Evolutionary conservation across 345 rosid species (phyloP), one percentile per base, ranked within the genome.

Genomic region (Tarenaya hassleriana): DNA sequence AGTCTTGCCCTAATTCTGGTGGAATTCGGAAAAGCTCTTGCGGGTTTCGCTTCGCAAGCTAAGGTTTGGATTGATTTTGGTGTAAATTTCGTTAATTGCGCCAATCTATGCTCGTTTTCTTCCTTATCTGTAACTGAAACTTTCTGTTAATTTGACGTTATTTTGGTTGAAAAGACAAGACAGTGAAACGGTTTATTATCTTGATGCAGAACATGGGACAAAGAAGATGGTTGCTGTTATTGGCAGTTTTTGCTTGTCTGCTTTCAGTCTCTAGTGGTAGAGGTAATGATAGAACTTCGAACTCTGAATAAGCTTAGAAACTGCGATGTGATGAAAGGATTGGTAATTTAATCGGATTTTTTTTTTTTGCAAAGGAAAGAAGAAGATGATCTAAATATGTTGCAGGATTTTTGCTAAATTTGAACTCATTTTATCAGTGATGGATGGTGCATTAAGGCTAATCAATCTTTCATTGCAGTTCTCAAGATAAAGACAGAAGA

Each of bases 121-220:
- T 41, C 5, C 34, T 8, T 27, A 39, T 55, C 12, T 24, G 27
- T 37, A 15, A 10, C 5, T 21, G 8, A 41, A 7, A 7, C 9
- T 41, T 15, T 64, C 0, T 34, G 29, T 21, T 50, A 20, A 51
- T 57, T 7, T 0, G 40, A 5, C 32, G 4, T 42, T 50, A 9
- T 29, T 10, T 38, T 40, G 27, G 13, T 39, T 38, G 42, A 40
- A 2, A 44, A 61, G 42, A 9, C 19, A 24, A 44, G 20, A 24
- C 21, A 31, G 12, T 35, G 18, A 38, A 13, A 42, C 8, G 42
- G 16, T 10, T 16, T 38, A 2, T 20, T 27, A 11, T 21, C 13
- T 4, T 3, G 33, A 50, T 43, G 65, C 76, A 78, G 83, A 59
- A 37, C 0, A 83, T 83, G 92, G 72, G 53, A 44, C 68, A 17